Conservation (phyloP, 495 filamentous ascomycete species). For the Trichocladium uniseriatum region DNA sequence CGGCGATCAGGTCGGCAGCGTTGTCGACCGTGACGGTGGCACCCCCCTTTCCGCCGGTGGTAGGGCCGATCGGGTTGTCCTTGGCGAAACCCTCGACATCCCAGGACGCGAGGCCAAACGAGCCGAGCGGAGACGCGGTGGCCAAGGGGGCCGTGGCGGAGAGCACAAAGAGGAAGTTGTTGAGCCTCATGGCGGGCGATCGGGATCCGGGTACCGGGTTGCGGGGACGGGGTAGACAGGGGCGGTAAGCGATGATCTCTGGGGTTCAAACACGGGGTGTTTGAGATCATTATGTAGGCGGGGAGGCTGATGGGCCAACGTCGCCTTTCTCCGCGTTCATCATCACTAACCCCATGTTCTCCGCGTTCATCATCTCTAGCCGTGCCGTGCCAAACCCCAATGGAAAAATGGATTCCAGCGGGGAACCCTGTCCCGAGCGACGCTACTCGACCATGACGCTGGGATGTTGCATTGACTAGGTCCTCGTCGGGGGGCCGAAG, state of each 20-base stretch:
- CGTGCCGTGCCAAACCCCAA: too few relatives aligned
- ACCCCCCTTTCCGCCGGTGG: conserved; percentile 51
- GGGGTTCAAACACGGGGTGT: background rate
- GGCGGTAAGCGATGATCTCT: background rate
- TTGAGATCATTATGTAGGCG: too few relatives aligned
- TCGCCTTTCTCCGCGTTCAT: too few relatives aligned
- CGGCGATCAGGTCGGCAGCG: conserved; percentile 41
- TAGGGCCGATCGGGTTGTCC: conserved; percentile 35
- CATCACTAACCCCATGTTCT: too few relatives aligned
- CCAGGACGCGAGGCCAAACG: conserved; percentile 14
- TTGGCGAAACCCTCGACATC: conserved; percentile 28
- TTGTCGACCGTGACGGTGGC: conserved; percentile 47
- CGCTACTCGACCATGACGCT: too few relatives aligned
- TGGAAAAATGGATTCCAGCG: conserved; percentile 12
- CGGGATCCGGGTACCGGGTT: background rate
- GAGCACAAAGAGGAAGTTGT: conserved; percentile 1
- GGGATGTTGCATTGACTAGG: too few relatives aligned
- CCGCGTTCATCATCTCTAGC: too few relatives aligned
- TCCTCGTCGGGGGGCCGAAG: too few relatives aligned
- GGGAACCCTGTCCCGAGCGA: conserved; percentile 10
- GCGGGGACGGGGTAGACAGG: background rate
- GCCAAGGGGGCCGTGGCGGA: background rate
- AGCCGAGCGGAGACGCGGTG: background rate
- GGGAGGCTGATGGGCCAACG: too few relatives aligned
- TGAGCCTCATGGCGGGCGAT: conserved; percentile 13